Conservation (phyloP, 2,329 filamentous ascomycete genomes). For the Akanthomyces muscarius region DNA sequence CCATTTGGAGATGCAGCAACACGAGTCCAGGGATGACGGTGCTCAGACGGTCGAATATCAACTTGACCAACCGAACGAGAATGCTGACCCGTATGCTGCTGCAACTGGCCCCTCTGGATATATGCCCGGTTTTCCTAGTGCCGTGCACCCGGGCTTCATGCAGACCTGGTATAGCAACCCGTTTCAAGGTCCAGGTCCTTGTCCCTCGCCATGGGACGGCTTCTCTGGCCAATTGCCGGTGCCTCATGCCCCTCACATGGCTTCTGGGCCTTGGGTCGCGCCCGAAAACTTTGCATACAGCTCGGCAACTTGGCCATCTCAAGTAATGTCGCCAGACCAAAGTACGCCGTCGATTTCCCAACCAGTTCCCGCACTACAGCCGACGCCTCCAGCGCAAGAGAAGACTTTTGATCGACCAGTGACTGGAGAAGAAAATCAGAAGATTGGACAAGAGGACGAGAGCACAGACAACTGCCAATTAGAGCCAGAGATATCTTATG, state of each 20-base stretch:
- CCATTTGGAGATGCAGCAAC: not conserved
- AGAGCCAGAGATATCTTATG: not conserved
- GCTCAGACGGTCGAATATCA: not conserved
- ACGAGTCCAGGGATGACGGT: not conserved
- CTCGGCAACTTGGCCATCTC: not conserved
- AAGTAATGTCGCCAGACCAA: not conserved
- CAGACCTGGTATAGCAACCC: conserved; percentile 12
- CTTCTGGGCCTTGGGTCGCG: not conserved
- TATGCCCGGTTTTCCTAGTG: not conserved
- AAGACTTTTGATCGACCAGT: not conserved
- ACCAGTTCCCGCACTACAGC: not conserved
- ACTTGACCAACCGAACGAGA: not conserved
- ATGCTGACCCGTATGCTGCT: not conserved
- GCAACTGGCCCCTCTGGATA: not conserved
- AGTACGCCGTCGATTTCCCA: not conserved
- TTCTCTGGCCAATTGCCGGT: not conserved
- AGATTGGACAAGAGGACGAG: not conserved
- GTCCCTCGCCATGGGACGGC: conserved; percentile 2
- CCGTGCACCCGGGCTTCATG: not conserved
- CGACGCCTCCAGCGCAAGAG: not conserved
- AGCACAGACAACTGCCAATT: conserved; percentile 1
- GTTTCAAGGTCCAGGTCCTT: not conserved
- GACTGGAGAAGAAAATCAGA: not conserved
- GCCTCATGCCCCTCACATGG: not conserved
- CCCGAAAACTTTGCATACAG: not conserved